Base-by-base conservation (phyloP, 805 yeast genomes). In the Scheffersomyces ergatensis region DNA sequence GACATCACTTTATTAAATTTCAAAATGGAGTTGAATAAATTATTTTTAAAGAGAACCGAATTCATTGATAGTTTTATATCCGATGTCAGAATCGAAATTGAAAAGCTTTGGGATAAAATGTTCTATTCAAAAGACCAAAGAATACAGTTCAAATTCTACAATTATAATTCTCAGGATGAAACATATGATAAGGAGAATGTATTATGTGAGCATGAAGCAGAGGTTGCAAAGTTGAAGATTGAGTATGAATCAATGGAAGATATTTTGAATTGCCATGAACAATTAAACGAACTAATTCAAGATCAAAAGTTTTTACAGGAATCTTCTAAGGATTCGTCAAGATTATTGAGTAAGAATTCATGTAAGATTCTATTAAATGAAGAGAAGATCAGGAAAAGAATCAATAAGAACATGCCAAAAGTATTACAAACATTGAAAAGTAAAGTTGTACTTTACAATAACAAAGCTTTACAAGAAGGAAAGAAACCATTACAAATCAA, bases 341-440 rank as follows among this genome's bases (percentile, higher is more conserved):
- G 98, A 46, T 70, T 90, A 33, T 60, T 85, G 34, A 78, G 84
- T 46, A 78, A 86, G 53, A 82, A 85, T 51, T 83, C 89, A 2
- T 90, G 92, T 47, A 83, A 82, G 45, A 83, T 90, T 18, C 65
- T 92, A 43, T 70, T 85, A 42, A 77, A 83, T 42, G 99, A 92
- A 57, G 97, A 89, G 56, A 83, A 75, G 53, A 68, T 81, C 30
- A 68, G 97, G 40, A 83, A 83, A 49, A 75, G 76, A 39, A 70
- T 90, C 6, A 63, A 77, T n/a, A 79, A 80, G 53, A 76, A 77
- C 49, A 65, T 87, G 49, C 98, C 98, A 0, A 67, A 70, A 27
- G 69, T 85, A 0, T 62, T 87, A 8, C 60, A 65, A 3, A 76
- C 70, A 1, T 60, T 92, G 36, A 76, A 74, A 44, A 32, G 46